A percentile compares a stretch with the other conserved stretches of the same genome.
These are phyloP conservation scores for Cryoendolithus antarcticus DNA, from an alignment of 2,329 filamentous ascomycete genomes.

Conservation along the genomic window DNA sequence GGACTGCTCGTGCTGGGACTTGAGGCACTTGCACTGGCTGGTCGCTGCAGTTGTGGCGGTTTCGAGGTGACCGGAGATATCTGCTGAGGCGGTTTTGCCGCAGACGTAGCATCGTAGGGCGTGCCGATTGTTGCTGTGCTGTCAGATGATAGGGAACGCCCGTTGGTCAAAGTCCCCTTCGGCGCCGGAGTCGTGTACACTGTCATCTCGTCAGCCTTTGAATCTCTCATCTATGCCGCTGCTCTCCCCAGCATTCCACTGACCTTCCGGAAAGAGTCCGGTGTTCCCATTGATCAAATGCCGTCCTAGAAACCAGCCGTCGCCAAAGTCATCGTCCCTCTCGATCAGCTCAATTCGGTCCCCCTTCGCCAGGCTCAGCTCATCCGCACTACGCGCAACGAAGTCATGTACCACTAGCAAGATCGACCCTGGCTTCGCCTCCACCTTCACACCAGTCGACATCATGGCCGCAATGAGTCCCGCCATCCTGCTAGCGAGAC, in stretches of 20 bases:
- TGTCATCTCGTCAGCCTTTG: constrained; percentile 11
- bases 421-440: constrained; percentile 25
- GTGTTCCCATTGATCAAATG: constrained; percentile 62
- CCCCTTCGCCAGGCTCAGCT: constrained; percentile 76
- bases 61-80: too few relatives aligned
- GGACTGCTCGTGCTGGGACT: constrained; percentile 5
- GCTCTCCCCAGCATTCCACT: constrained; percentile 7
- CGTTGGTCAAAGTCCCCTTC: constrained; percentile 19
- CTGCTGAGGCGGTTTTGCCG: too few relatives aligned
- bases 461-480: too few relatives aligned
- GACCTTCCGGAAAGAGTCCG: constrained; percentile 75
- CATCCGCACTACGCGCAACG: constrained; percentile 78
- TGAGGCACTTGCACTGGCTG: constrained; percentile 5
- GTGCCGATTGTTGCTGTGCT: too few relatives aligned
- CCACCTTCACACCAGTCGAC: constrained; percentile 4
- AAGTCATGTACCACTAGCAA: constrained; percentile 76
- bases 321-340: constrained; percentile 77
- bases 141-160: too few relatives aligned
- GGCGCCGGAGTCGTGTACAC: constrained; percentile 28
- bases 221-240: not conserved
- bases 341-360: constrained; percentile 74
- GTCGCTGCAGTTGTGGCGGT: constrained; percentile 2
- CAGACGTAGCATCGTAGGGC: too few relatives aligned
- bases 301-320: constrained; percentile 64
- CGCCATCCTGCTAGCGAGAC: too few relatives aligned